Percentiles rank a stretch among this genome's conserved stretches.
These are phyloP conservation scores for Entomophthora muscae DNA, from an alignment of 371 early-diverging fungal species.

Conservation along the genomic window DNA sequence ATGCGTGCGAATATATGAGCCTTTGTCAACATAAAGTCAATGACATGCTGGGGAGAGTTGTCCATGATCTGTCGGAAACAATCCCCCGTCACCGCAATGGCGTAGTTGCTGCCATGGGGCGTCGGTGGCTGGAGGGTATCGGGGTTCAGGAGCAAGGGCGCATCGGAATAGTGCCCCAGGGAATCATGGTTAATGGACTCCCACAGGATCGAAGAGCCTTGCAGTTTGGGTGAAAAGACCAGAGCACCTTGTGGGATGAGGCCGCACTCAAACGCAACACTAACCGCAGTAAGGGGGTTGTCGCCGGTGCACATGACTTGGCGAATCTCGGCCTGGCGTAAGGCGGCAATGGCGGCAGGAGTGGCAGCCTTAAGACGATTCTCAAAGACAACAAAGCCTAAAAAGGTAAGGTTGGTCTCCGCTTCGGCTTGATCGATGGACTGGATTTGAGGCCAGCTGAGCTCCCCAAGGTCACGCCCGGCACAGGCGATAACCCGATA, in stretches of 20 bases:
- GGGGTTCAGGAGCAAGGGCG: background rate
- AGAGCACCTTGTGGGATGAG: constrained; percentile 38
- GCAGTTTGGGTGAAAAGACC: constrained; percentile 22
- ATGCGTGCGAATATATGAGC: constrained; percentile 93
- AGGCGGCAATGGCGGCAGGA: constrained; percentile 53
- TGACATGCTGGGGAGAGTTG: background rate
- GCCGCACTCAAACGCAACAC: constrained; percentile 84
- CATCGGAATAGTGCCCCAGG: background rate
- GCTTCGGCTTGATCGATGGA: constrained; percentile 68
- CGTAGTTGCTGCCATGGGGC: constrained; percentile 20
- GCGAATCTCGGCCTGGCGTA: constrained; percentile 73
- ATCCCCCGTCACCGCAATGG: constrained; percentile 86
- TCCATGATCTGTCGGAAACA: background rate
- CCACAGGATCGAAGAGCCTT: background rate
- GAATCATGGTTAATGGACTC: constrained; percentile 1
- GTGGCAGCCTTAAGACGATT: constrained; percentile 94
- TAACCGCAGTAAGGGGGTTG: constrained; percentile 92
- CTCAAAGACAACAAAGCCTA: constrained; percentile 96
- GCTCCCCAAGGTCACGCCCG: constrained; percentile 40
- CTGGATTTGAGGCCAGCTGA: constrained; percentile 56
- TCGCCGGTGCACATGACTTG: constrained; percentile 99
- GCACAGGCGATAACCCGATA: constrained; percentile 93
- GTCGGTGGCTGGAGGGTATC: background rate
- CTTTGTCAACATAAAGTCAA: constrained; percentile 29
- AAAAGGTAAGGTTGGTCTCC: constrained; percentile 70